These are phyloP conservation scores for Fusarium sp. DNA, from an alignment of 2,329 filamentous ascomycete genomes.

Conservation along the genomic window DNA sequence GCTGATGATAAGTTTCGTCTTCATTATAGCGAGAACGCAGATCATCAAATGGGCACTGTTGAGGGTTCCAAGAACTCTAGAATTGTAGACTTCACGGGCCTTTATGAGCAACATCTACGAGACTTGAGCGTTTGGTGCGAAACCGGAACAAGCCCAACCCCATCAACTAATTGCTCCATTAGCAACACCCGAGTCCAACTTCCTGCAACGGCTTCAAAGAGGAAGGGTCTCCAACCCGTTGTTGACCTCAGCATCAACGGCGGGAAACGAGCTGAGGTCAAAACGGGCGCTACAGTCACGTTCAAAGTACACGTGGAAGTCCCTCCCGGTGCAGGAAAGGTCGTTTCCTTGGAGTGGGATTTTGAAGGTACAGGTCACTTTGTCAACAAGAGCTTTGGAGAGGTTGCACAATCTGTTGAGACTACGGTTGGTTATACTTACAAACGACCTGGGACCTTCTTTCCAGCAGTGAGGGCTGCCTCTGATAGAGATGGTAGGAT, in stretches of 20 bases:
- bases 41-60: not conserved
- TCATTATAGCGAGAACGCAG: not conserved
- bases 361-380: accelerated
- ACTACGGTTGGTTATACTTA: accelerated
- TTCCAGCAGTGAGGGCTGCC: accelerated
- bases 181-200: accelerated
- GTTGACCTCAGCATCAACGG: accelerated
- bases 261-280: accelerated
- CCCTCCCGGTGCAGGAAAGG: accelerated
- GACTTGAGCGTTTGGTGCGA: not conserved
- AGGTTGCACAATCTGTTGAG: accelerated
- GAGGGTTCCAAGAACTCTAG: accelerated
- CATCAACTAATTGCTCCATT: not conserved
- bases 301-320: accelerated
- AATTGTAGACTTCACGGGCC: accelerated
- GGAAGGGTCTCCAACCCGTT: accelerated
- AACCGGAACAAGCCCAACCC: accelerated
- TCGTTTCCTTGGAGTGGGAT: not conserved
- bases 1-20: not conserved
- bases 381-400: accelerated
- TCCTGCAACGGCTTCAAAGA: accelerated
- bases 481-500: accelerated
- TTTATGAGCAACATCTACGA: not conserved
- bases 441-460: accelerated
- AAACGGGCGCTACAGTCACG: accelerated